These are phyloP conservation scores for Chalaropsis ovoidea DNA, from an alignment of 2,329 filamentous ascomycete genomes.

Conservation along the genomic window DNA sequence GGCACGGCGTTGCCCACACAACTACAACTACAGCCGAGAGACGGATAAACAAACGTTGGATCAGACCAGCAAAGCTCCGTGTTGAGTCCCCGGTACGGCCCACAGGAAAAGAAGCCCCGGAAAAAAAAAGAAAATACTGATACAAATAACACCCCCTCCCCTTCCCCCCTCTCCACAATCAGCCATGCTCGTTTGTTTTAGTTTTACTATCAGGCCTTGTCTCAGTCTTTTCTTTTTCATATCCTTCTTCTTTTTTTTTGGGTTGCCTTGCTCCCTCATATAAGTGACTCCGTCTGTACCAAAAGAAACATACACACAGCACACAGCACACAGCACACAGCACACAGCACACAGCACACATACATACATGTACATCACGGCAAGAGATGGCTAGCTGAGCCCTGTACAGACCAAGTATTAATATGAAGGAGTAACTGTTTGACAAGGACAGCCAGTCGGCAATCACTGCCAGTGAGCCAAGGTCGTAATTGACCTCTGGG, in stretches of 20 bases:
- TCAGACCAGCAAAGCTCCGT: neutral
- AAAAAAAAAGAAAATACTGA: conserved; percentile 5
- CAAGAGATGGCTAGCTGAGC: too few relatives aligned
- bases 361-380: too few relatives aligned
- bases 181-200: neutral
- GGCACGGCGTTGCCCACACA: too few relatives aligned
- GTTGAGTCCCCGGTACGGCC: neutral
- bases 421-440: too few relatives aligned
- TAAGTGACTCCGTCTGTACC: neutral
- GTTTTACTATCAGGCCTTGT: neutral
- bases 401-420: too few relatives aligned
- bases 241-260: neutral
- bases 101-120: neutral
- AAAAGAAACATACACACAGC: too few relatives aligned
- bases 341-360: too few relatives aligned
- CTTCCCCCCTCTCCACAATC: neutral
- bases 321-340: too few relatives aligned
- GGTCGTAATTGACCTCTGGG: neutral
- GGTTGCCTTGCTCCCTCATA: neutral
- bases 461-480: too few relatives aligned
- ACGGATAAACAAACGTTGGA: too few relatives aligned
- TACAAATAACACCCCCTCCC: neutral
- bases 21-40: neutral
- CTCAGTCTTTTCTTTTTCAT: neutral
- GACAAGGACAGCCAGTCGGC: too few relatives aligned